These are phyloP conservation scores for Manihot esculenta DNA, from an alignment of 441 rosid genomes.

Conservation along the genomic window DNA sequence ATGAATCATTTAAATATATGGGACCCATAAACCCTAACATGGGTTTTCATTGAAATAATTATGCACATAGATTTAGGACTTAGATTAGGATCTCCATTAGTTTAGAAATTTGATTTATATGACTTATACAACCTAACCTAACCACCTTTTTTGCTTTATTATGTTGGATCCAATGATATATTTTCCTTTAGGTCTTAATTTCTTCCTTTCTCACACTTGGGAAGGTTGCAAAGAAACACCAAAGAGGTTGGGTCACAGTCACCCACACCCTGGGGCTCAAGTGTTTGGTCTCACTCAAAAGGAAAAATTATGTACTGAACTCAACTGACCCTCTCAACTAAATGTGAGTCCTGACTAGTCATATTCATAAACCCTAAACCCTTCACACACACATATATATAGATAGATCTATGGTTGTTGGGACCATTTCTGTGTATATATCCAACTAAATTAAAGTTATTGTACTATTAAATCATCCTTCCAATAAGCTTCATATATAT, in stretches of 20 bases:
- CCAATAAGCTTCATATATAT: too few species aligned
- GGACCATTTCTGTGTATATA: conserved; percentile 27
- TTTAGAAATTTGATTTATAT: conserved; percentile 1
- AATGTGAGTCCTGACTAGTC: conserved; percentile 27
- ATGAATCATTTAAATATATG: conserved; percentile 19
- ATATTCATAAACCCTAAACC: conserved; percentile 28
- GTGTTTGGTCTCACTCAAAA: conserved; percentile 25
- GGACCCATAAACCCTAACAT: conserved; percentile 23
- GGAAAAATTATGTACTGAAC: too few species aligned
- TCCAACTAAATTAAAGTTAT: conserved; percentile 13
- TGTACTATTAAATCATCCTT: conserved; percentile 4
- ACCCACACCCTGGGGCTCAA: conserved; percentile 28
- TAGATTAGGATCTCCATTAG: conserved; percentile 35
- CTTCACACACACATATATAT: conserved; percentile 21
- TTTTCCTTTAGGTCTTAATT: conserved; percentile 25
- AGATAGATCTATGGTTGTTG: conserved; percentile 18
- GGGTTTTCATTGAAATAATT: conserved; percentile 29
- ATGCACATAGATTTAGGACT: conserved; percentile 38
- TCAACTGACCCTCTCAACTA: conserved; percentile 36
- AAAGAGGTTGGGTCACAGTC: conserved; percentile 32
- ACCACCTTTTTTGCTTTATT: conserved; percentile 38
- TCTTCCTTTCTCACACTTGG: conserved; percentile 10
- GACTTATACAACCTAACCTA: conserved; percentile 25
- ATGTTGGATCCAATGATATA: conserved; percentile 56
- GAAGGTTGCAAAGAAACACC: conserved; percentile 18